Conservation (phyloP, 2,329 filamentous ascomycete genomes). For the Achaetomium macrosporum region DNA sequence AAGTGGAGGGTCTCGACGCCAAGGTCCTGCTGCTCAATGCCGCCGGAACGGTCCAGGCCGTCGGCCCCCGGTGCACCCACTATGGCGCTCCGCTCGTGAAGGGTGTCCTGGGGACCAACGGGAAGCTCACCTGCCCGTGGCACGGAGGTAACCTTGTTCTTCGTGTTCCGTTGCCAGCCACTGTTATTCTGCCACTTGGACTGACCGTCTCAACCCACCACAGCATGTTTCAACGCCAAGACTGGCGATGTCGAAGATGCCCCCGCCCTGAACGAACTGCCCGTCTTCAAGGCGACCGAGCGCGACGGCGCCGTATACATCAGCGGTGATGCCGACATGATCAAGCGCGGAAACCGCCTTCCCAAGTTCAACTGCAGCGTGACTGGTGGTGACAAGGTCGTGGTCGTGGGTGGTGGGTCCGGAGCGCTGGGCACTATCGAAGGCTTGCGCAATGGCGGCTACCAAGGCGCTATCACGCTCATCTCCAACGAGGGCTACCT, state of each 20-base stretch:
- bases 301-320: constrained; percentile 82
- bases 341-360: constrained; percentile 70
- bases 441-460: constrained; percentile 75
- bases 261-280: constrained; percentile 79
- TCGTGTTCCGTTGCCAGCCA: background rate
- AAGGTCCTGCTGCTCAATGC: constrained; percentile 84
- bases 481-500: constrained; percentile 78
- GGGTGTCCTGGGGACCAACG: constrained; percentile 75
- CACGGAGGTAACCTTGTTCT: constrained; percentile 63
- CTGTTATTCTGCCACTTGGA: background rate
- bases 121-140: constrained; percentile 89
- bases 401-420: constrained; percentile 86
- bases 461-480: constrained; percentile 71
- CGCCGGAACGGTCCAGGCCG: constrained; percentile 67
- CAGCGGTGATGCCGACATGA: constrained; percentile 67
- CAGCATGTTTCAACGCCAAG: constrained; percentile 85
- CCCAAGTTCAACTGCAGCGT: constrained; percentile 67
- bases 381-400: constrained; percentile 55
- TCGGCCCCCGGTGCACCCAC: constrained; percentile 81
- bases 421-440: constrained; percentile 78
- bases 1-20: constrained; percentile 83
- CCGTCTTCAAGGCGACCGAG: constrained; percentile 73
- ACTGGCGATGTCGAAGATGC: constrained; percentile 95
- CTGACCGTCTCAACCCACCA: constrained; percentile 2
- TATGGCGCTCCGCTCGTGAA: constrained; percentile 87